Evolutionary conservation across 495 filamentous ascomycete species (phyloP).

Genomic region (Penicillium antarcticum): DNA sequence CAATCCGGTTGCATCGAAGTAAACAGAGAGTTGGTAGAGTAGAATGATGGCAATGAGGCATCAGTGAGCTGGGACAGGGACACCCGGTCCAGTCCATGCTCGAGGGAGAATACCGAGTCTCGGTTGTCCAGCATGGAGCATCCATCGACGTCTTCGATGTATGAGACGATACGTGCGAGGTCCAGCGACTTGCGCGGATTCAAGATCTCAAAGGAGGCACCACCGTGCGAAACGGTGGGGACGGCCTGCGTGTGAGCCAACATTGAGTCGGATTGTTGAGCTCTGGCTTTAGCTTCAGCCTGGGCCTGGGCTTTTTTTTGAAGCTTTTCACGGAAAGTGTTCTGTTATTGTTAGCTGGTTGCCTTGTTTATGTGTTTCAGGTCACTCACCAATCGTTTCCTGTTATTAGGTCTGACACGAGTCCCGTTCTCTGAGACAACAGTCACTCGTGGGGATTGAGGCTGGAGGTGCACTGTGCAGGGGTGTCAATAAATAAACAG

Average conservation of each 20-base stretch:
- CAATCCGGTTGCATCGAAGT: constrained; percentile 7
- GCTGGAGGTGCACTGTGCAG: constrained; percentile 13
- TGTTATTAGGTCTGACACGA: constrained; percentile 25
- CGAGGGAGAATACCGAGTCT: constrained; percentile 23
- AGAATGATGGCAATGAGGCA: constrained; percentile 26
- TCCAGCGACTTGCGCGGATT: constrained; percentile 44
- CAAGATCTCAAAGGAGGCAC: constrained; percentile 44
- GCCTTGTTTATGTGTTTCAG: constrained; percentile 18
- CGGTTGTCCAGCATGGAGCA: constrained; percentile 17
- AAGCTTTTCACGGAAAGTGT: constrained; percentile 42
- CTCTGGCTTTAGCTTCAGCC: constrained; percentile 14
- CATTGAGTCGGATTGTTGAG: constrained; percentile 30
- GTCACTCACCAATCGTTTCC: constrained; percentile 29
- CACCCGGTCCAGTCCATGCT: constrained; percentile 18
- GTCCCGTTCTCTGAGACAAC: constrained; percentile 22
- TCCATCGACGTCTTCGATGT: constrained; percentile 38
- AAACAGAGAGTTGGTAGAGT: constrained; percentile 21
- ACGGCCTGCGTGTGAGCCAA: constrained; percentile 25
- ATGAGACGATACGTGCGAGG: constrained; percentile 39
- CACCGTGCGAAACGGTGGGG: constrained; percentile 37
- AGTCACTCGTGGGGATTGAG: constrained; percentile 19
- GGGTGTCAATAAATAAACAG: constrained; percentile 10
- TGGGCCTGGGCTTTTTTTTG: constrained; percentile 20
- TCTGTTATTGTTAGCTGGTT: constrained; percentile 21
- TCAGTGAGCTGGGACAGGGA: constrained; percentile 29